A percentile compares a stretch with the other conserved stretches of the same genome.
phyloP scores from a whole-genome alignment of 306 rosid genomes.

The Quercus agrifolia region DNA sequence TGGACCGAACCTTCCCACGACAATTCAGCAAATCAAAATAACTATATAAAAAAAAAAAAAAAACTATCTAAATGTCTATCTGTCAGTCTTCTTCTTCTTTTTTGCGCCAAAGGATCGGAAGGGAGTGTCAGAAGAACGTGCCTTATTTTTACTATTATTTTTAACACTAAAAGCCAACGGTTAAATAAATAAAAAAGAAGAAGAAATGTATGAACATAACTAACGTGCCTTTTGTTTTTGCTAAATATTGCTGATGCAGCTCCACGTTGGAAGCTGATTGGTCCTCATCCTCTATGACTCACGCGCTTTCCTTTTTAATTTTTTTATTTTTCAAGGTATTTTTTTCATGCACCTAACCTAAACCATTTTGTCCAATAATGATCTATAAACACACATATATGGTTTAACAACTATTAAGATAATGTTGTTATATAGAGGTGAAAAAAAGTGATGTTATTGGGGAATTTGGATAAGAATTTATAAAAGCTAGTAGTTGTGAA shows the following conservation, averaged over 20 bases:
- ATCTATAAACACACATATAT: no score
- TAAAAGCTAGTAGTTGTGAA: no score
- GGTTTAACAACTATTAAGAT: no score
- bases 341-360: no score
- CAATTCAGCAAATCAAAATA: not conserved
- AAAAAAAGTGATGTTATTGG: no score
- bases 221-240: not conserved
- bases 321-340: not conserved
- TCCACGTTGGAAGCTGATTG: slow-evolving; percentile 1
- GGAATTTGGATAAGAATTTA: no score
- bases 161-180: no score
- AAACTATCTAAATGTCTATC: not conserved
- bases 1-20: not conserved
- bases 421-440: no score
- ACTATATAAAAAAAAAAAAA: no score
- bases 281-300: not conserved
- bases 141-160: not conserved
- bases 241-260: slow-evolving; percentile 3
- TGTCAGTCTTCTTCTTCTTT: not conserved
- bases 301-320: not conserved
- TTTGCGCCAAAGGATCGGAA: not conserved
- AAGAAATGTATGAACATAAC: not conserved
- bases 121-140: not conserved
- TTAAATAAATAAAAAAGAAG: not conserved
- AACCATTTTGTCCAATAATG: no score